A percentile compares a stretch with the other conserved stretches of the same genome.
phyloP scores from a whole-genome alignment of 1,284 basidiomycete species.

The Marasmius sp. region DNA sequence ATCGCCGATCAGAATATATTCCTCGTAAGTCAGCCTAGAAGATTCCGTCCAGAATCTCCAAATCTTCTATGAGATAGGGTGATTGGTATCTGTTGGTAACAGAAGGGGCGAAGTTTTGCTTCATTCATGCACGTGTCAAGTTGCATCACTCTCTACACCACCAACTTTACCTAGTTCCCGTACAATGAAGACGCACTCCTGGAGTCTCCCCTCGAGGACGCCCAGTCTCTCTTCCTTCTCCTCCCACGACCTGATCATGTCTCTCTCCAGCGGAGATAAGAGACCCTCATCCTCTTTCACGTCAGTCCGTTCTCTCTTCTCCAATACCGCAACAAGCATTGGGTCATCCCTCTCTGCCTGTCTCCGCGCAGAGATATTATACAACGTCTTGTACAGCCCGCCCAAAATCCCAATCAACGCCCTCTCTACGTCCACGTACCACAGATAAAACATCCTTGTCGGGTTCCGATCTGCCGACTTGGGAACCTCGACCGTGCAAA shows the following conservation, averaged over 20 bases:
- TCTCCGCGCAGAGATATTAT: slow-evolving; percentile 75
- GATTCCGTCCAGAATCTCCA: too few species aligned
- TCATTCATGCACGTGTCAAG: too few species aligned
- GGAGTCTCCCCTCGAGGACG: slow-evolving; percentile 78
- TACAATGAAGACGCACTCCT: slow-evolving; percentile 83
- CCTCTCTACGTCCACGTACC: slow-evolving; percentile 87
- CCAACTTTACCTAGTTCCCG: slow-evolving; percentile 59
- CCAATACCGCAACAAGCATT: slow-evolving; percentile 67
- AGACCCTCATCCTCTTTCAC: slow-evolving; percentile 67
- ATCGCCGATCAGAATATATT: too few species aligned
- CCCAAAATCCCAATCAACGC: slow-evolving; percentile 76
- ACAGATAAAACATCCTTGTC: slow-evolving; percentile 84
- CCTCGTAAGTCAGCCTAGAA: too few species aligned
- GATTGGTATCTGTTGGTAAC: too few species aligned
- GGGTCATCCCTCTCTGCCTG: slow-evolving; percentile 69
- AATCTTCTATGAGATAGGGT: too few species aligned
- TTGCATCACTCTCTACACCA: slow-evolving; percentile 17
- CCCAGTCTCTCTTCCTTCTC: slow-evolving; percentile 69
- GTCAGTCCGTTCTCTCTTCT: slow-evolving; percentile 79
- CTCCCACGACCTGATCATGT: slow-evolving; percentile 67
- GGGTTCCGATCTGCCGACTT: slow-evolving; percentile 86
- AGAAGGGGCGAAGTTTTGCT: too few species aligned
- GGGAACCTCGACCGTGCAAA: slow-evolving; percentile 90
- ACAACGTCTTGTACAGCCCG: slow-evolving; percentile 84
- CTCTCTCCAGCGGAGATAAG: slow-evolving; percentile 70